Percentiles rank a stretch among this genome's conserved stretches.
Conservation (phyloP, 805 yeast species). For the Sugiyamaella valdiviana region DNA sequence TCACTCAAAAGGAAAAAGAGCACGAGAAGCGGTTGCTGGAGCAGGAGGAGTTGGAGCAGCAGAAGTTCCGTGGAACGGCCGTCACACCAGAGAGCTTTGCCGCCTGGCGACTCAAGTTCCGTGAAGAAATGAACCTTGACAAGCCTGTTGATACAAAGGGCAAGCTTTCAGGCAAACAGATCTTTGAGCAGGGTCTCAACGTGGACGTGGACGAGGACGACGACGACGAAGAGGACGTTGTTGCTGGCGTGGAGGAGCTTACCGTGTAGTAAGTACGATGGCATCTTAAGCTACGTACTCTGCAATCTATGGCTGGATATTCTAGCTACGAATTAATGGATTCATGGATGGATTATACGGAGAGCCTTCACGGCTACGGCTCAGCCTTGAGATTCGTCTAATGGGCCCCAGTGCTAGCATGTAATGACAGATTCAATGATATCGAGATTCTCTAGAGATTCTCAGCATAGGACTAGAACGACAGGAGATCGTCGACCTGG, state of each 20-base stretch:
- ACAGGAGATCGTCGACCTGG: conserved; percentile 4
- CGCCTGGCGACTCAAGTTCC: conserved; percentile 66
- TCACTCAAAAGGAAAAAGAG: conserved; percentile 46
- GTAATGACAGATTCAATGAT: too few species aligned
- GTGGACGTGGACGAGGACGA: conserved; percentile 56
- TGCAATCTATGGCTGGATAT: not conserved
- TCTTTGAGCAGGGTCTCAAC: conserved; percentile 85
- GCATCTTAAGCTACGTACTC: not conserved
- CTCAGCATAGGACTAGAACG: too few species aligned
- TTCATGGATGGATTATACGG: too few species aligned
- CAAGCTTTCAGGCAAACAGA: conserved; percentile 78
- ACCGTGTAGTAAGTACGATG: not conserved
- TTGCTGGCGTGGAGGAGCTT: conserved; percentile 3
- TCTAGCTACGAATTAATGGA: not conserved
- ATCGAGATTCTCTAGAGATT: too few species aligned
- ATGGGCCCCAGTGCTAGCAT: too few species aligned
- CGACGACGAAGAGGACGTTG: conserved; percentile 7
- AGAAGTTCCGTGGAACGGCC: conserved; percentile 84
- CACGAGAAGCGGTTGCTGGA: conserved; percentile 54
- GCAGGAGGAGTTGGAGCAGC: conserved; percentile 77
- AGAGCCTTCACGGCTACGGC: too few species aligned
- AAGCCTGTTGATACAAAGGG: conserved; percentile 55
- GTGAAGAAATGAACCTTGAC: conserved; percentile 67
- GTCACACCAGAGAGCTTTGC: conserved; percentile 73
- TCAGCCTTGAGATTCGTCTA: too few species aligned